Percentiles rank a stretch among this genome's conserved stretches.
Conservation (phyloP, 108 stramenopile species). For the Cyclotella baltica region DNA sequence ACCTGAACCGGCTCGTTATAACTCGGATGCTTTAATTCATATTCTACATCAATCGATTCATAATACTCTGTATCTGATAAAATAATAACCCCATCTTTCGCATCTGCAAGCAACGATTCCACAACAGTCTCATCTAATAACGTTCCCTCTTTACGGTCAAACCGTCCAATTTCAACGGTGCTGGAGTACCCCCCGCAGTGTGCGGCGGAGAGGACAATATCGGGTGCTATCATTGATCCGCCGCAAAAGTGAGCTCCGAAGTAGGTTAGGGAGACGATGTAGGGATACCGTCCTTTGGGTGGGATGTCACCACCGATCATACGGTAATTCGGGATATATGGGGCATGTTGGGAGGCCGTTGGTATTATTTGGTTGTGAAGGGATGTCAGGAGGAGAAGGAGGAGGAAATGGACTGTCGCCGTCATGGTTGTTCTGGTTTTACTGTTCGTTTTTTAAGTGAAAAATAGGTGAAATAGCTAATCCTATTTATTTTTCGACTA, state of each 20-base stretch:
- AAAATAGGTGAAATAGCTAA: no score
- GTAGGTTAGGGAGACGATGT: conserved; percentile 39
- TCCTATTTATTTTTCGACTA: no score
- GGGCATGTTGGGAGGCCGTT: background rate
- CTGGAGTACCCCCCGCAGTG: conserved; percentile 64
- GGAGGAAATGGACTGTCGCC: no score
- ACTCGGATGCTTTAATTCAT: conserved; percentile 59
- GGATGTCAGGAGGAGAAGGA: background rate
- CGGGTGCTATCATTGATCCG: conserved; percentile 57
- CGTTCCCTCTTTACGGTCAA: conserved; percentile 30
- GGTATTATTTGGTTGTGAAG: background rate
- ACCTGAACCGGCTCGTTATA: conserved; percentile 40
- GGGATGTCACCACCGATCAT: conserved; percentile 21
- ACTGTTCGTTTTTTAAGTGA: no score
- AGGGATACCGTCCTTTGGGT: conserved; percentile 24
- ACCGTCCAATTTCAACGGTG: conserved; percentile 53
- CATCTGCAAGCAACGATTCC: background rate
- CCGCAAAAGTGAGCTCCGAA: conserved; percentile 43
- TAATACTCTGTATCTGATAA: conserved; percentile 15
- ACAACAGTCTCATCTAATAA: conserved; percentile 17
- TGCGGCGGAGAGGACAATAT: conserved; percentile 73
- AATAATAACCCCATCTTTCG: background rate
- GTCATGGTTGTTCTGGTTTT: no score
- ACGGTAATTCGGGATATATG: conserved; percentile 11
- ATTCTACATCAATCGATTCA: conserved; percentile 40